phyloP scores from a whole-genome alignment of 306 rosid species.

The Geum urbanum region DNA sequence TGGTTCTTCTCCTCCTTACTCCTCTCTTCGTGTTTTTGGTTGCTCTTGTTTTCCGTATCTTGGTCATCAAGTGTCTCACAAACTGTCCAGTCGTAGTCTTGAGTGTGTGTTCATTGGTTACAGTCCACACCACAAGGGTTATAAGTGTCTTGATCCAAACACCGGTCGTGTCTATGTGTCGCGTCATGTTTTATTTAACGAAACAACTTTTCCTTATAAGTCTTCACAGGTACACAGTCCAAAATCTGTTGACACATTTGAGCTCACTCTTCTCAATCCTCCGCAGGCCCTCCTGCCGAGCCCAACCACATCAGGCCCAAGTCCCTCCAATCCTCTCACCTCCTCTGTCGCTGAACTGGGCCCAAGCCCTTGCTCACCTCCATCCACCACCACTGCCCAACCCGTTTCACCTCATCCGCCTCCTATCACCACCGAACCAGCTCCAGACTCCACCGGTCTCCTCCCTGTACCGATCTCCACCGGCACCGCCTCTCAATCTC shows the following conservation, averaged over 20 bases:
- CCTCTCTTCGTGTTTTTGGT: neutral
- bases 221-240: neutral
- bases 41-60: neutral
- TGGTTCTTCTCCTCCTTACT: neutral
- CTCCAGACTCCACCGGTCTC: too few species aligned
- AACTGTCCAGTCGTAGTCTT: neutral
- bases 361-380: neutral
- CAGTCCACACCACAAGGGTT: neutral
- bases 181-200: neutral
- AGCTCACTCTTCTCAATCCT: neutral
- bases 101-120: neutral
- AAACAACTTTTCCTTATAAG: neutral
- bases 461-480: too few species aligned
- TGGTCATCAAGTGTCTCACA: neutral
- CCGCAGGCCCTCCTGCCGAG: neutral
- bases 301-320: neutral
- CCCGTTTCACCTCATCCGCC: too few species aligned
- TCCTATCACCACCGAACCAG: too few species aligned
- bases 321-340: neutral
- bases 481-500: too few species aligned
- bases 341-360: neutral
- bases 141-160: neutral
- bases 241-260: too few species aligned
- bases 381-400: too few species aligned
- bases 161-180: neutral